Percentiles rank a stretch among this genome's conserved stretches.
phyloP scores from a whole-genome alignment of 2,329 filamentous ascomycete species.

The Gaeumannomyces tritici region DNA sequence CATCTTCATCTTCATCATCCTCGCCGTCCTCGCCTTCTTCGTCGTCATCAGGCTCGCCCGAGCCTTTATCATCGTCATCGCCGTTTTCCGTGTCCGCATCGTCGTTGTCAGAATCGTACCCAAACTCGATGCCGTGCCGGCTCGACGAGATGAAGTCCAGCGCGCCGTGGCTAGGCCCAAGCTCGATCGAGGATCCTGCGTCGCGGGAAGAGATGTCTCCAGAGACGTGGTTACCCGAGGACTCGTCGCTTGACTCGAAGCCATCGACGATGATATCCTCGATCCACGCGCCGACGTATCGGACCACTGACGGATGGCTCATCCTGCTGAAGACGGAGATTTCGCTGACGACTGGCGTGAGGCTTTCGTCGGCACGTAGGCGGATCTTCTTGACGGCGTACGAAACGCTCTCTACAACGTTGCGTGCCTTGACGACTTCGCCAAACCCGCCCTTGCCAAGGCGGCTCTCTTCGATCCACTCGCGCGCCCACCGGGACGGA shows the following conservation, averaged over 20 bases:
- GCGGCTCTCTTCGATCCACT: conserved; percentile 62
- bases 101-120: conserved; percentile 39
- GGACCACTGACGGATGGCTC: conserved; percentile 77
- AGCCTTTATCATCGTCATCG: no score
- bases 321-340: conserved; percentile 85
- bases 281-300: conserved; percentile 94
- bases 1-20: background rate
- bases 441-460: conserved; percentile 93
- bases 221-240: conserved; percentile 9
- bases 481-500: conserved; percentile 2
- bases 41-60: conserved; percentile 8
- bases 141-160: conserved; percentile 91
- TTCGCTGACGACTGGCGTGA: conserved; percentile 76
- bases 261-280: conserved; percentile 53
- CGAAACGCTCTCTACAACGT: conserved; percentile 85
- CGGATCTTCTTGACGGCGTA: conserved; percentile 97
- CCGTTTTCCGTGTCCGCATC: conserved; percentile 21
- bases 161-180: conserved; percentile 65
- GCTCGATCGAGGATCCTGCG: conserved; percentile 37
- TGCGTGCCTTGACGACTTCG: conserved; percentile 89
- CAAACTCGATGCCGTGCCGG: conserved; percentile 69
- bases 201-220: conserved; percentile 16
- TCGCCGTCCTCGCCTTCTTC: conserved; percentile 11
- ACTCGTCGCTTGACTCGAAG: conserved; percentile 39
- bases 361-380: conserved; percentile 65